Percentiles rank a stretch among this genome's conserved stretches.
Evolutionary conservation across 2,329 filamentous ascomycete species (phyloP).

Genomic region (Coniochaeta sp.): DNA sequence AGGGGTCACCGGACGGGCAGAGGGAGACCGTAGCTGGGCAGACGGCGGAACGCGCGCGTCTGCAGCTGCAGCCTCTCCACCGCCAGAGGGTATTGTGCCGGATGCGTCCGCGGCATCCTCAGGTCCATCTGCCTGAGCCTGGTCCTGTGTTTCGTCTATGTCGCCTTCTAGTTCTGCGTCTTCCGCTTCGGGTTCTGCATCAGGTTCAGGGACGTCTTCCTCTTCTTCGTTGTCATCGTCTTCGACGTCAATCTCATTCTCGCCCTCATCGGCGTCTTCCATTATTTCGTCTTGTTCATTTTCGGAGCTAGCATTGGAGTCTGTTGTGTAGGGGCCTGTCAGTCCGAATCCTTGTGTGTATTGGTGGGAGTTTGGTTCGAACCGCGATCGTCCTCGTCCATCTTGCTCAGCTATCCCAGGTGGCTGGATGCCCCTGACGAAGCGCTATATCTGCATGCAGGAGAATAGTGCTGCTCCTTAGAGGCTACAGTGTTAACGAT

Average conservation of each 20-base stretch:
- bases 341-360: background rate
- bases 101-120: background rate
- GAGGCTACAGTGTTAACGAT: background rate
- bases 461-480: background rate
- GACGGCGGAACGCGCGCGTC: conserved; percentile 21
- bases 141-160: conserved; percentile 26
- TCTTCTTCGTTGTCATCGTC: conserved; percentile 30
- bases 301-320: conserved; percentile 35
- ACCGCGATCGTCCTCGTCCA: conserved; percentile 1
- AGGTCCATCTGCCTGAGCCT: background rate
- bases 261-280: conserved; percentile 34
- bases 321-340: conserved; percentile 6
- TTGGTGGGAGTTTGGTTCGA: background rate
- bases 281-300: conserved; percentile 52
- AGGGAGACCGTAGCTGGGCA: conserved; percentile 7
- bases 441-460: background rate
- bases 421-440: background rate
- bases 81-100: background rate
- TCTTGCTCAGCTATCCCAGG: background rate
- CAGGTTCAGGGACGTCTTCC: conserved; percentile 20
- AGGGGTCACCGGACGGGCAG: conserved; percentile 24
- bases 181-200: conserved; percentile 22
- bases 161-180: conserved; percentile 26
- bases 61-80: conserved; percentile 23
- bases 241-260: conserved; percentile 26